These are phyloP conservation scores for Lophiostoma macrostomum DNA, from an alignment of 495 filamentous ascomycete genomes.

Conservation along the genomic window DNA sequence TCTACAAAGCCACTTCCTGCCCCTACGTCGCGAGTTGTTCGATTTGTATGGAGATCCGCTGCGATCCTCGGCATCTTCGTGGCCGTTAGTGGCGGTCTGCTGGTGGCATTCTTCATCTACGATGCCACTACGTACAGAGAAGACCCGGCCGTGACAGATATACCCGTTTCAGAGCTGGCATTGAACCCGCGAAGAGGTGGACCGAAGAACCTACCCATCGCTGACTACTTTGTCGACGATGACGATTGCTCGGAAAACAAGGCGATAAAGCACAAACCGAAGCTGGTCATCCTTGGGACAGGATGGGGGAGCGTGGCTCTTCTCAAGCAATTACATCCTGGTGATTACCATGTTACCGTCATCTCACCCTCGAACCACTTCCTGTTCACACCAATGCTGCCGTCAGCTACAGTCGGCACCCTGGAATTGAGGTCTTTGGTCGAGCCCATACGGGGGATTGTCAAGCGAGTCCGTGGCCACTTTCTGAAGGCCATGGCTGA, in stretches of 20 bases:
- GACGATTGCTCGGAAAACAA: conserved; percentile 68
- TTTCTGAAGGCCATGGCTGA: conserved; percentile 84
- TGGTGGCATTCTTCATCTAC: conserved; percentile 88
- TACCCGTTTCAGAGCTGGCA: conserved; percentile 78
- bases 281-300: conserved; percentile 86
- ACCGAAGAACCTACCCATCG: conserved; percentile 93
- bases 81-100: conserved; percentile 49
- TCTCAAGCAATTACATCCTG: conserved; percentile 83
- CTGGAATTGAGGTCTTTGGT: conserved; percentile 85
- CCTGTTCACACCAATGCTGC: conserved; percentile 95
- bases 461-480: conserved; percentile 74
- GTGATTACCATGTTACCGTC: conserved; percentile 91
- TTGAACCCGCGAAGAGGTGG: conserved; percentile 79
- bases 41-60: conserved; percentile 50
- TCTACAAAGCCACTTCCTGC: conserved; percentile 31
- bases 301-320: conserved; percentile 95
- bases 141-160: conserved; percentile 59
- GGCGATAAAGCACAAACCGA: conserved; percentile 76
- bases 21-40: conserved; percentile 34
- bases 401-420: conserved; percentile 93
- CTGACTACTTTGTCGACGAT: conserved; percentile 81
- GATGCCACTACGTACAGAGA: conserved; percentile 88
- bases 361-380: conserved; percentile 95
- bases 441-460: conserved; percentile 85
- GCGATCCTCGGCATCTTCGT: conserved; percentile 60